phyloP scores from a whole-genome alignment of 2,329 filamentous ascomycete species.

The Coniochaeta ligniaria region DNA sequence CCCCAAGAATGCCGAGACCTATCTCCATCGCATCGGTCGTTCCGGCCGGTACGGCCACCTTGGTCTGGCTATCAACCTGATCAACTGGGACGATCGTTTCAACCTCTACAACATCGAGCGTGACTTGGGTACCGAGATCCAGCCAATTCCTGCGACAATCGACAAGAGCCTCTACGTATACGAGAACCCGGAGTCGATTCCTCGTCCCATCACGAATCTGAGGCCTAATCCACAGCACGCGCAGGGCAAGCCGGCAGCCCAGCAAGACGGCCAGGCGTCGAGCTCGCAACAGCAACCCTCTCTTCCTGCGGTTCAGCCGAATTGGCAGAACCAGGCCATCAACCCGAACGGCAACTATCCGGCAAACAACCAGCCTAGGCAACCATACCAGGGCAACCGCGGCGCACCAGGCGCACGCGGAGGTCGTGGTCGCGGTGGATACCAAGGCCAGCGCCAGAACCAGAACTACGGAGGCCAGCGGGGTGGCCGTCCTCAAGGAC shows the following conservation, averaged over 20 bases:
- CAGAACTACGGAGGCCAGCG: constrained; percentile 22
- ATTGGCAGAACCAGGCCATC: constrained; percentile 33
- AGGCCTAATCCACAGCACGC: not conserved
- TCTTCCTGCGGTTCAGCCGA: constrained; percentile 18
- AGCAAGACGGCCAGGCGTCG: not conserved
- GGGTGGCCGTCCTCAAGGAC: not conserved
- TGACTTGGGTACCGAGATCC: constrained; percentile 93
- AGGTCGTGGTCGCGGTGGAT: constrained; percentile 21
- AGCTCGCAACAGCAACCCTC: constrained; percentile 5
- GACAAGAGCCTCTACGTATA: constrained; percentile 99
- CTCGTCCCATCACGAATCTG: constrained; percentile 57
- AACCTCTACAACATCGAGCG: constrained; percentile 99
- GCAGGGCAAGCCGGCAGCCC: not conserved
- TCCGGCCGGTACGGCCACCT: constrained; percentile 96
- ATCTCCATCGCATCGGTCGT: constrained; percentile 95
- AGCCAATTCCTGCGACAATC: constrained; percentile 88
- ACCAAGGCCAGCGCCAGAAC: constrained; percentile 14
- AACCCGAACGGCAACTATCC: constrained; percentile 26
- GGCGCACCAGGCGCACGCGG: constrained; percentile 24
- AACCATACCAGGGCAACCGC: constrained; percentile 32
- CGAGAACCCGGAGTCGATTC: constrained; percentile 91
- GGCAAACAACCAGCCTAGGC: constrained; percentile 19
- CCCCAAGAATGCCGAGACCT: constrained; percentile 98
- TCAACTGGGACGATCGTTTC: constrained; percentile 99
- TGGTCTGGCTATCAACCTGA: constrained; percentile 95